A percentile compares a stretch with the other conserved stretches of the same genome.
These are phyloP conservation scores for Pochonia chlamydosporia DNA, from an alignment of 2,329 filamentous ascomycete genomes.

Conservation along the genomic window DNA sequence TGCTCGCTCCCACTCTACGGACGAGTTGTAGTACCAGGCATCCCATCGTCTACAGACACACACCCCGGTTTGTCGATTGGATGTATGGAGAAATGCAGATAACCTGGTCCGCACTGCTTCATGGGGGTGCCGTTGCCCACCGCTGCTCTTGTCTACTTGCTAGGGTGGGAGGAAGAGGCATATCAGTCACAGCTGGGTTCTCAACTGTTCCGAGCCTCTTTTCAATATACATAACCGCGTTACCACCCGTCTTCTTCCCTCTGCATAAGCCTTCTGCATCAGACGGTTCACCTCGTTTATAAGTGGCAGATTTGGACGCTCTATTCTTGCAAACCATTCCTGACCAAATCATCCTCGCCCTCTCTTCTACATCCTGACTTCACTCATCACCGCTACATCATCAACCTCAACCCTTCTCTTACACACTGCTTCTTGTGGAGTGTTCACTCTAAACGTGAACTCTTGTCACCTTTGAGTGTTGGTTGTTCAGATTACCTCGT, in stretches of 20 bases:
- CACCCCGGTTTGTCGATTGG: not conserved
- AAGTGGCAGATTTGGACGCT: not conserved
- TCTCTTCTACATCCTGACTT: not conserved
- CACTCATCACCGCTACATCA: not conserved
- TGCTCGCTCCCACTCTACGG: not conserved
- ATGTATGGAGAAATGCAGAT: constrained; percentile 9
- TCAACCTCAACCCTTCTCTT: not conserved
- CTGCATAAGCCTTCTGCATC: too few species aligned
- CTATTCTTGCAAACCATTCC: not conserved
- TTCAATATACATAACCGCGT: constrained; percentile 18
- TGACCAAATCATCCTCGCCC: not conserved
- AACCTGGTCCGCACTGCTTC: constrained; percentile 3
- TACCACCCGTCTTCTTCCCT: constrained; percentile 11
- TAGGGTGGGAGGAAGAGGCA: too few species aligned
- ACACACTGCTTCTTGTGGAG: too few species aligned
- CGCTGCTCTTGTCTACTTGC: constrained; percentile 1
- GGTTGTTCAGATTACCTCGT: too few species aligned
- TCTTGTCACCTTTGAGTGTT: too few species aligned
- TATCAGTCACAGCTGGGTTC: constrained; percentile 4
- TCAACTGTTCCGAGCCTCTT: constrained; percentile 5
- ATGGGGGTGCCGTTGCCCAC: constrained; percentile 3
- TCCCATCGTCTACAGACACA: not conserved
- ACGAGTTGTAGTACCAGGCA: not conserved
- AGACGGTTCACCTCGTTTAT: constrained; percentile 3
- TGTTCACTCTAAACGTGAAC: too few species aligned